These are phyloP conservation scores for Emiliania huxleyi DNA, from an alignment of 78 protist species.

Conservation along the genomic window DNA sequence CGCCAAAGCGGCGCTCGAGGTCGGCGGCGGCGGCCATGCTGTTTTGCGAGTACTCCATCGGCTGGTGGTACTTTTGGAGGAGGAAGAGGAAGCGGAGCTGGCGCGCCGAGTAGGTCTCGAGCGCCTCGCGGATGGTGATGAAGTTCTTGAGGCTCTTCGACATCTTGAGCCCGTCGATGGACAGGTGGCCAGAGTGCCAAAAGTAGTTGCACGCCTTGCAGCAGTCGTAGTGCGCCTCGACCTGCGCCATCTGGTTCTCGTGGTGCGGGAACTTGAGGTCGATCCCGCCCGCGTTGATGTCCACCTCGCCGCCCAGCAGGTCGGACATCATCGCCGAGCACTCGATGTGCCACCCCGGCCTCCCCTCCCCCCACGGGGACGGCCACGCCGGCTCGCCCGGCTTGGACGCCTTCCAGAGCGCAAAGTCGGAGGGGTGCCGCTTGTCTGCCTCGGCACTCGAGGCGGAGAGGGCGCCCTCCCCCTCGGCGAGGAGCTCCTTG, in stretches of 20 bases:
- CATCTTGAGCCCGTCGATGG: conserved; percentile 94
- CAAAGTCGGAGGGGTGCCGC: conserved; percentile 52
- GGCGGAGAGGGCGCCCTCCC: conserved; percentile 40
- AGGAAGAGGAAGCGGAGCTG: conserved; percentile 45
- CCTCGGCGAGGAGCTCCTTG: conserved; percentile 51
- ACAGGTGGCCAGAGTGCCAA: conserved; percentile 73
- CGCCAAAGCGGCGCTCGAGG: neutral
- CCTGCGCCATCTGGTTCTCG: conserved; percentile 94
- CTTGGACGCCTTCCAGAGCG: conserved; percentile 71
- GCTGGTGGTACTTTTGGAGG: neutral
- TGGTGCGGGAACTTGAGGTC: conserved; percentile 99
- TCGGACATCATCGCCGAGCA: conserved; percentile 94
- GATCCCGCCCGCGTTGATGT: conserved; percentile 94
- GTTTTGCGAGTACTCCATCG: conserved; percentile 32
- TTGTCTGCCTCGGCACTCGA: conserved; percentile 20
- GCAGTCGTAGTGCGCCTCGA: conserved; percentile 4
- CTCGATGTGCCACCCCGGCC: conserved; percentile 99
- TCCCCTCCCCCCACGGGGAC: conserved; percentile 96
- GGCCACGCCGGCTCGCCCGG: conserved; percentile 69
- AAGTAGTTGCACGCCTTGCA: conserved; percentile 50
- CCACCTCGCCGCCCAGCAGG: conserved; percentile 50
- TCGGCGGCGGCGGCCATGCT: conserved; percentile 72
- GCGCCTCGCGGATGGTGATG: conserved; percentile 87
- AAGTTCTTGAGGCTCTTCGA: conserved; percentile 97
- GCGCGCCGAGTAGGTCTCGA: conserved; percentile 18